A percentile compares a stretch with the other conserved stretches of the same genome.
phyloP scores from a whole-genome alignment of 306 rosid species.

The Prunus mongolica region DNA sequence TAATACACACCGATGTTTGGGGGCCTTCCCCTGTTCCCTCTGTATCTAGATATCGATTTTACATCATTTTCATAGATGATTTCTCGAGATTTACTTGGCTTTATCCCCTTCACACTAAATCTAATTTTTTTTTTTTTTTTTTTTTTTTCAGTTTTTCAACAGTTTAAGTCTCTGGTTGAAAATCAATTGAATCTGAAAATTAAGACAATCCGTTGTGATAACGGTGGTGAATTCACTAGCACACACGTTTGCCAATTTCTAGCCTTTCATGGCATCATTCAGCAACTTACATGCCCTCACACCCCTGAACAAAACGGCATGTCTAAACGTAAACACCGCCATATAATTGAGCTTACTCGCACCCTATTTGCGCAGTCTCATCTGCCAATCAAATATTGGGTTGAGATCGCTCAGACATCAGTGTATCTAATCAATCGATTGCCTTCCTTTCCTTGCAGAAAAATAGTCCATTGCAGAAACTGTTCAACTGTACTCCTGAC shows the following conservation, averaged over 20 bases:
- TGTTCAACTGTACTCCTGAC: neutral
- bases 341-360: neutral
- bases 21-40: neutral
- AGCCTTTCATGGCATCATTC: neutral
- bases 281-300: neutral
- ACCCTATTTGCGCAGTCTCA: neutral
- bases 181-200: neutral
- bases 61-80: neutral
- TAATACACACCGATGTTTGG: neutral
- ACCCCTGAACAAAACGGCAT: neutral
- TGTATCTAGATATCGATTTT: neutral
- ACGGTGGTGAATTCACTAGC: neutral
- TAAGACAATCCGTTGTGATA: neutral
- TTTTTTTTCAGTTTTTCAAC: neutral
- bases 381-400: conserved; percentile 2
- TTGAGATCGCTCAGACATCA: neutral
- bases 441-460: neutral
- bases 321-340: neutral
- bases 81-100: neutral
- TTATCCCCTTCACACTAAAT: neutral
- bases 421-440: neutral
- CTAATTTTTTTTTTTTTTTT: neutral
- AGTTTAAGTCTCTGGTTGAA: neutral
- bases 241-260: neutral
- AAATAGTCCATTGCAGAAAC: neutral